Percentiles rank a stretch among this genome's conserved stretches.
Evolutionary conservation across 495 filamentous ascomycete species (phyloP).

Genomic region (Penicillium canariense): DNA sequence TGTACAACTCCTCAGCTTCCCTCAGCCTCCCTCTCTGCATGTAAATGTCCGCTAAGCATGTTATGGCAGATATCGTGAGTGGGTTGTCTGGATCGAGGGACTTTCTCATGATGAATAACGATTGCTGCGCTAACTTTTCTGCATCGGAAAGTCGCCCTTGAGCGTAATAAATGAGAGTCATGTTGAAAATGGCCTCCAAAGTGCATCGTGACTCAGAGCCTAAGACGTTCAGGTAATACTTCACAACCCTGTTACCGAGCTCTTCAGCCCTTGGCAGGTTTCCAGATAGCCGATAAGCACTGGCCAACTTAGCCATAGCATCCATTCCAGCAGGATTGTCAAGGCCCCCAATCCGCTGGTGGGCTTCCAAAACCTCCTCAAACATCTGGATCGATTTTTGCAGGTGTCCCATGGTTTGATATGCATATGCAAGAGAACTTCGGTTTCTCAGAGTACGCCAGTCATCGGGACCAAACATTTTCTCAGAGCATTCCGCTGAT

Average conservation of each 20-base stretch:
- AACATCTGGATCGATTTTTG: not conserved
- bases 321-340: not conserved
- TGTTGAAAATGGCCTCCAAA: slow-evolving; percentile 7
- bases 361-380: not conserved
- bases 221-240: not conserved
- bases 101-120: not conserved
- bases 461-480: slow-evolving; percentile 15
- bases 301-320: not conserved
- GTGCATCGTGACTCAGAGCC: slow-evolving; percentile 5
- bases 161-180: slow-evolving; percentile 5
- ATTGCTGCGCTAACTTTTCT: not conserved
- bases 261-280: not conserved
- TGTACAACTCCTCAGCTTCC: slow-evolving; percentile 3
- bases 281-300: not conserved
- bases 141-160: slow-evolving; percentile 10
- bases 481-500: slow-evolving; percentile 13
- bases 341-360: not conserved
- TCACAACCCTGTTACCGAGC: slow-evolving; percentile 8
- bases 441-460: not conserved
- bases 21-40: slow-evolving; percentile 4
- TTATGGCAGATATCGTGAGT: slow-evolving; percentile 5
- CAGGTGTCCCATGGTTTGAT: not conserved
- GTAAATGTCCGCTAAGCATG: not conserved
- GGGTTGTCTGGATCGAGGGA: slow-evolving; percentile 8
- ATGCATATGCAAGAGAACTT: slow-evolving; percentile 5